Conservation (phyloP, 306 rosid species). For the Pyrus communis region DNA sequence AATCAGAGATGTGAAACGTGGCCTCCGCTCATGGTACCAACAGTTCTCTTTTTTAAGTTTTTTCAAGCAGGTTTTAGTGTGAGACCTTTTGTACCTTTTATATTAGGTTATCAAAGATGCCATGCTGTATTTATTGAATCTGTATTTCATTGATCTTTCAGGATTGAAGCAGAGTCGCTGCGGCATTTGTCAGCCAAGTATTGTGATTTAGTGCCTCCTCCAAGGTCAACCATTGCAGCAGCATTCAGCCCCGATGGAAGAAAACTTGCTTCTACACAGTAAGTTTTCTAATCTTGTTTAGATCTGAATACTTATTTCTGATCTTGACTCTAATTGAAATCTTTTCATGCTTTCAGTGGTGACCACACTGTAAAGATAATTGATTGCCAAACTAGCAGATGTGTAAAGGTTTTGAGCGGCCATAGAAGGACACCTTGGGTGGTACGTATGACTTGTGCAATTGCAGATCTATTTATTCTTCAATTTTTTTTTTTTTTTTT, state of each 20-base stretch:
- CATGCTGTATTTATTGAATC: neutral
- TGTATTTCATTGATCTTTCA: neutral
- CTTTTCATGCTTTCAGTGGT: conserved; percentile 51
- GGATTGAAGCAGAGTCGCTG: conserved; percentile 64
- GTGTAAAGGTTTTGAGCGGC: conserved; percentile 75
- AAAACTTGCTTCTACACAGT: conserved; percentile 93
- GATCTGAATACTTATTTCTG: neutral
- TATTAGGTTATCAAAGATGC: neutral
- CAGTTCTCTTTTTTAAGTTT: neutral
- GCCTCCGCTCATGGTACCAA: conserved; percentile 48
- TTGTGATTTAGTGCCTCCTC: conserved; percentile 84
- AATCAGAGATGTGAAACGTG: conserved; percentile 31
- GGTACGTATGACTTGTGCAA: conserved; percentile 48
- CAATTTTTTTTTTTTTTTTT: neutral
- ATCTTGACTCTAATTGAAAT: neutral
- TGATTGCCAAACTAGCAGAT: conserved; percentile 76
- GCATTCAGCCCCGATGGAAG: conserved; percentile 93
- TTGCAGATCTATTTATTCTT: neutral
- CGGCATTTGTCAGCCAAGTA: conserved; percentile 80
- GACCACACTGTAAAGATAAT: conserved; percentile 93
- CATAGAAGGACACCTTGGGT: conserved; percentile 99
- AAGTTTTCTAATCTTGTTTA: conserved; percentile 16
- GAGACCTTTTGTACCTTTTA: neutral
- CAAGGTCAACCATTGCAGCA: conserved; percentile 95
- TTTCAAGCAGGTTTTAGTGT: neutral